Evolutionary conservation across 2,329 filamentous ascomycete genomes (phyloP).

Genomic region (Exophiala bonariae): DNA sequence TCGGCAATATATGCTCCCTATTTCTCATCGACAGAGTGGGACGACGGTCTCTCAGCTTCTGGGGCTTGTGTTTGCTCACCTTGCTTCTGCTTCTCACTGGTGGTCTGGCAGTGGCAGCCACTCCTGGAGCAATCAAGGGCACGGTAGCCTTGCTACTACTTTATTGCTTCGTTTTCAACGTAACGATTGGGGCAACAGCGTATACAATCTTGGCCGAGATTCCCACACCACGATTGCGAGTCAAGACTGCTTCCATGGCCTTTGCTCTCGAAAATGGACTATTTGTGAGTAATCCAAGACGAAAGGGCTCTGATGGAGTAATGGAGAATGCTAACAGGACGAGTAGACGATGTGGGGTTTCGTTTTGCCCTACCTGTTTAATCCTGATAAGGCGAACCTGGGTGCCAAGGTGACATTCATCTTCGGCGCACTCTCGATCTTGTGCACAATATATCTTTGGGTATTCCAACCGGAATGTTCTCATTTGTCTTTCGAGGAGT

Average conservation of each 20-base stretch:
- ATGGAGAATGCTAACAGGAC: not conserved
- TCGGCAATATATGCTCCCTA: constrained; percentile 44
- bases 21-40: constrained; percentile 40
- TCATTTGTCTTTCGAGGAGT: constrained; percentile 39
- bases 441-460: constrained; percentile 35
- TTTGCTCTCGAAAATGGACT: constrained; percentile 4
- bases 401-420: constrained; percentile 43
- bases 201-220: constrained; percentile 41
- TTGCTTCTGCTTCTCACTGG: constrained; percentile 43
- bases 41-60: constrained; percentile 38
- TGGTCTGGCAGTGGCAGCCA: constrained; percentile 32
- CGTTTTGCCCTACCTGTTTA: constrained; percentile 38
- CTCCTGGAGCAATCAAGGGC: constrained; percentile 6
- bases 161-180: constrained; percentile 42
- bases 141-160: constrained; percentile 39
- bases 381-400: constrained; percentile 37
- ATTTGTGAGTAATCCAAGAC: not conserved
- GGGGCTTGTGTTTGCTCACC: constrained; percentile 36
- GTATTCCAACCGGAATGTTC: constrained; percentile 36
- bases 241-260: constrained; percentile 34
- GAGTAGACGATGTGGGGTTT: constrained; percentile 37
- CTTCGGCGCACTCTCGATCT: constrained; percentile 37
- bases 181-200: constrained; percentile 42
- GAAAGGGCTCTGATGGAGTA: not conserved
- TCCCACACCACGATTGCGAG: constrained; percentile 39